Evolutionary conservation across 306 rosid genomes (phyloP).

Genomic region (Hippophae gyantsensis): DNA sequence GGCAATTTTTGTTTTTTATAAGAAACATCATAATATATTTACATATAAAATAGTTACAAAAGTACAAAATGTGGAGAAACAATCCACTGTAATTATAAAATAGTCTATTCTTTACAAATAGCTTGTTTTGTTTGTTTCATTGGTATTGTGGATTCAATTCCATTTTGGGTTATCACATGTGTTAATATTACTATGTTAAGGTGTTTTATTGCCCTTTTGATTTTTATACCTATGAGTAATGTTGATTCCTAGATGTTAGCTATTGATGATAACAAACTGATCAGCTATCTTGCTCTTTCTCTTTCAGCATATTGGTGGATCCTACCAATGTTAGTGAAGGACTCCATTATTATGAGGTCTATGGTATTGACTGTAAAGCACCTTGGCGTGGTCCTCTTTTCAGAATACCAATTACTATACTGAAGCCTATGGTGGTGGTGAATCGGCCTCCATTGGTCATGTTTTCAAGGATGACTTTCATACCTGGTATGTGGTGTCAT

Average conservation of each 20-base stretch:
- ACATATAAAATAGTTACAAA: too few relatives aligned
- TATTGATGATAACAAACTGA: constrained; percentile 9
- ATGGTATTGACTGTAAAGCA: constrained; percentile 85
- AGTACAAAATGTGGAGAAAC: too few relatives aligned
- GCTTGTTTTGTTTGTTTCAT: too few relatives aligned
- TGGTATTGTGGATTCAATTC: too few relatives aligned
- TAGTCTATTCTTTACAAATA: too few relatives aligned
- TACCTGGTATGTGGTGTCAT: constrained; percentile 54
- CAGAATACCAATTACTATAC: constrained; percentile 82
- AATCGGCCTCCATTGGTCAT: constrained; percentile 52
- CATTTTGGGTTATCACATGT: background rate
- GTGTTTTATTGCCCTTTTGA: background rate
- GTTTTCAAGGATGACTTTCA: constrained; percentile 61
- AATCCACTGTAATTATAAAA: too few relatives aligned
- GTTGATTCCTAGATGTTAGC: constrained; percentile 10
- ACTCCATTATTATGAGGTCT: constrained; percentile 80
- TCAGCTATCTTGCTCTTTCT: constrained; percentile 11
- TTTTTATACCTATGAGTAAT: background rate
- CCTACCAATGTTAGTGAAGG: constrained; percentile 73
- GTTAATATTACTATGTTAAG: background rate
- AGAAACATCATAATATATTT: too few relatives aligned
- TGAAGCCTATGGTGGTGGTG: constrained; percentile 59
- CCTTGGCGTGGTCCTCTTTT: constrained; percentile 98
- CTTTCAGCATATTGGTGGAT: constrained; percentile 75
- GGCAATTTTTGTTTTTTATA: too few relatives aligned